Evolutionary conservation across 306 rosid species (phyloP), one percentile per base, ranked within the genome.

Genomic region (Quercus glauca): DNA sequence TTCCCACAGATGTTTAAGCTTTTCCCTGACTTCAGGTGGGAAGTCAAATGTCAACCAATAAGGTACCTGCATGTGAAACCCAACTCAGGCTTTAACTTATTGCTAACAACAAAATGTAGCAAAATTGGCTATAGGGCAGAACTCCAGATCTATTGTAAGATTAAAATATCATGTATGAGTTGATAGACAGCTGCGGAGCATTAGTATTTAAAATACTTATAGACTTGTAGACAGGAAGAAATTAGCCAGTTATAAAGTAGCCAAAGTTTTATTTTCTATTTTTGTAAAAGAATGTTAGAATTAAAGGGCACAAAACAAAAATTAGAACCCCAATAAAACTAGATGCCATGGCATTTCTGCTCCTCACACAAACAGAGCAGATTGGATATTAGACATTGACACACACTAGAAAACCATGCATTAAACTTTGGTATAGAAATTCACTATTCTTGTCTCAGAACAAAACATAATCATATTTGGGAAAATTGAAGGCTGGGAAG

Each of bases 1-100:
- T 75, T 96, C 98, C 98, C 96, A 91, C 64, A 77, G 92, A 75
- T 68, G 77, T 57, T 78, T 84, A 73, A 92, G 90, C 81, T 88
- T 91, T 80, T 84, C 98, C 80, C 96, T 86, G 57, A 90, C 93
- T 58, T 86, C 69, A 43, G 99, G 97, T 63, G 98, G 98, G 88
- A 95, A 95, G 87, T 95, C 99, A 74, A 91, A 92, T 26, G 99
- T 89, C 84, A 95, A 74, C 98, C 98, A 95, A 82, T 76, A 81
- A 67, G 99, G 98, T 72, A 61, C 90, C 97, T 94, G 80, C 77
- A 82, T 69, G 67, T 73, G 58, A 83, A 80, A 74, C 41, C 78
- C 81, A 78, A 13, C 55, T 67, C 14, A 23, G 17, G 37, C 74
- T 75, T 60, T 56, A 83, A 79, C 72, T 33, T 29, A 55, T 56